Conservation (phyloP, 164 flowering plant genomes). For the Houttuynia cordata region DNA sequence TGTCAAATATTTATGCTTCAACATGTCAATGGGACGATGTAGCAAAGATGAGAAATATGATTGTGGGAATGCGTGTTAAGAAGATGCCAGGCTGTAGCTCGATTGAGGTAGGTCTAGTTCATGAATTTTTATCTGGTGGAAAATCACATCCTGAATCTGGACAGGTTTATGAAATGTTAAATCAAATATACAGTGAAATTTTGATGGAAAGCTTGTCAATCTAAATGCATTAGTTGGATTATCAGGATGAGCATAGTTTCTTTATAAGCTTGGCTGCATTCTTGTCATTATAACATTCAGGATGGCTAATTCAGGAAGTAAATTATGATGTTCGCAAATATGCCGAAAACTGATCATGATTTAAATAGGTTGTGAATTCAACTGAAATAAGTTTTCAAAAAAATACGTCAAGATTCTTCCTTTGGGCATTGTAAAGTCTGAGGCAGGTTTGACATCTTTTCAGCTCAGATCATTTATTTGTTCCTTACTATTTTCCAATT, state of each 20-base stretch:
- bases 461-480: no score
- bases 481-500: no score
- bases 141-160: constrained; percentile 2
- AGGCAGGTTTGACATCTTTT: no score
- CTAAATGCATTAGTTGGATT: not conserved
- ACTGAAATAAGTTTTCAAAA: no score
- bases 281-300: not conserved
- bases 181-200: not conserved
- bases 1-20: constrained; percentile 12
- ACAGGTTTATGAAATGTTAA: constrained; percentile 5
- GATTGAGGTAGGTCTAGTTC: constrained; percentile 12
- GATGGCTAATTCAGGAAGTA: not conserved
- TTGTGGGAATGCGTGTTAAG: constrained; percentile 7
- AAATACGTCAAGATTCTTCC: no score
- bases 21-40: constrained; percentile 9
- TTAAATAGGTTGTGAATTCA: no score
- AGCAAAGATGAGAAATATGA: constrained; percentile 7
- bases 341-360: no score
- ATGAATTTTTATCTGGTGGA: constrained; percentile 14
- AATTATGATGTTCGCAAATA: no score
- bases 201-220: not conserved
- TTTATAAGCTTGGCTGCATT: not conserved
- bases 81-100: constrained; percentile 18
- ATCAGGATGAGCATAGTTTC: not conserved
- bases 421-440: no score